Evolutionary conservation across 2,329 filamentous ascomycete genomes (phyloP).

Genomic region (Alternaria sp.): DNA sequence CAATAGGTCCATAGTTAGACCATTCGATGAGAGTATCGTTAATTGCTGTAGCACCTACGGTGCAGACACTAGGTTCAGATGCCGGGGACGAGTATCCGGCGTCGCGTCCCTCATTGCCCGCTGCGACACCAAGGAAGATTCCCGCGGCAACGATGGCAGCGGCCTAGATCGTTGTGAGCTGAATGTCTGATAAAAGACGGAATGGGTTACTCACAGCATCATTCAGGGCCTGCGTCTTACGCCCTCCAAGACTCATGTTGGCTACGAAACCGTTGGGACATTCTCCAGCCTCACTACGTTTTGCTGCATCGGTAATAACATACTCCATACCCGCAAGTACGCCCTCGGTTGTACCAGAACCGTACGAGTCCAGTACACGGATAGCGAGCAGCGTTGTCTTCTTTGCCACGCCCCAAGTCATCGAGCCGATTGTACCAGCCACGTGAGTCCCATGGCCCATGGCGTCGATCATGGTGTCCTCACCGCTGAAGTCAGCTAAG

Average conservation of each 20-base stretch:
- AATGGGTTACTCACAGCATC: constrained; percentile 21
- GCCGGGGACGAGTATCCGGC: constrained; percentile 41
- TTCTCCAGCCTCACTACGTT: constrained; percentile 2
- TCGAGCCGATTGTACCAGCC: constrained; percentile 42
- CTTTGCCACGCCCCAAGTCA: constrained; percentile 44
- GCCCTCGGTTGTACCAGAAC: constrained; percentile 30
- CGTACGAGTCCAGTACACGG: constrained; percentile 44
- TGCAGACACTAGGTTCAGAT: constrained; percentile 45
- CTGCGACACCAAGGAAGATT: constrained; percentile 47
- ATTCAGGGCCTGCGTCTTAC: constrained; percentile 30
- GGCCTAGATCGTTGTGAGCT: constrained; percentile 20
- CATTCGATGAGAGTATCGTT: constrained; percentile 40
- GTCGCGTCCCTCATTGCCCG: constrained; percentile 44
- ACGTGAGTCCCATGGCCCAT: constrained; percentile 48
- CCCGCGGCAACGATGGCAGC: constrained; percentile 41
- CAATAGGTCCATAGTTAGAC: constrained; percentile 45
- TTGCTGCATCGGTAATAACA: constrained; percentile 19
- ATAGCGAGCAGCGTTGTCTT: constrained; percentile 45
- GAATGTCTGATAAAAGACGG: background rate
- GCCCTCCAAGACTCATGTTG: constrained; percentile 46
- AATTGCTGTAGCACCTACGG: constrained; percentile 46
- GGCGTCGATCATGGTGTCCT: constrained; percentile 30
- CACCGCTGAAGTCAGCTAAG: constrained; percentile 35
- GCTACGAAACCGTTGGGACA: constrained; percentile 42
- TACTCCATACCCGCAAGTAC: constrained; percentile 38